Conservation (phyloP, 345 rosid genomes). For the Brassica incana region DNA sequence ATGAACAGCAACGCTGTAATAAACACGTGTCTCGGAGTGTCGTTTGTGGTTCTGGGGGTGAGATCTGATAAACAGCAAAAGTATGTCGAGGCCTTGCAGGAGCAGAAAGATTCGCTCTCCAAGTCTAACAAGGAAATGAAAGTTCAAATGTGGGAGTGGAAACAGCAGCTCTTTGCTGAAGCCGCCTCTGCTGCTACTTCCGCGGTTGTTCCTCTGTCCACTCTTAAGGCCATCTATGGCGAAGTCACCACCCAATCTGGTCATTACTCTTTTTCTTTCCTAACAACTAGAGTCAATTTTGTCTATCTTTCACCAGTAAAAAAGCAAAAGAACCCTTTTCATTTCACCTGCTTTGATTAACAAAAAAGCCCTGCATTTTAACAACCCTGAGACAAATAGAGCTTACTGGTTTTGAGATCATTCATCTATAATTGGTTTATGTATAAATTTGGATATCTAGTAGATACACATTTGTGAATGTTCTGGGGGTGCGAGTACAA, state of each 20-base stretch:
- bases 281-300: not conserved
- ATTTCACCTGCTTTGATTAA: too few species aligned
- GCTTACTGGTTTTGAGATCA: not conserved
- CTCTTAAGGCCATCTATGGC: slow-evolving; percentile 73
- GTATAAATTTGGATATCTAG: not conserved
- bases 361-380: too few species aligned
- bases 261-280: not conserved
- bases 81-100: slow-evolving; percentile 54
- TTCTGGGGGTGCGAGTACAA: not conserved
- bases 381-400: not conserved
- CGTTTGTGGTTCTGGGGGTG: slow-evolving; percentile 50
- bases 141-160: slow-evolving; percentile 80
- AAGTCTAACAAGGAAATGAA: slow-evolving; percentile 19
- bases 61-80: slow-evolving; percentile 72
- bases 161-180: slow-evolving; percentile 82
- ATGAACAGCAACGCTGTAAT: slow-evolving; percentile 62
- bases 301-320: not conserved
- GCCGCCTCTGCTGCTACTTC: slow-evolving; percentile 50
- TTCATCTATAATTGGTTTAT: not conserved
- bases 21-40: slow-evolving; percentile 52
- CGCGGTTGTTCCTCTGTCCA: slow-evolving; percentile 61
- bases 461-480: not conserved
- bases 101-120: slow-evolving; percentile 54
- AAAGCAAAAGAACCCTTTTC: not conserved
- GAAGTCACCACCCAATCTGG: slow-evolving; percentile 43